These are phyloP conservation scores for Colletotrichum tamarilloi DNA, from an alignment of 2,329 filamentous ascomycete species.

Conservation along the genomic window DNA sequence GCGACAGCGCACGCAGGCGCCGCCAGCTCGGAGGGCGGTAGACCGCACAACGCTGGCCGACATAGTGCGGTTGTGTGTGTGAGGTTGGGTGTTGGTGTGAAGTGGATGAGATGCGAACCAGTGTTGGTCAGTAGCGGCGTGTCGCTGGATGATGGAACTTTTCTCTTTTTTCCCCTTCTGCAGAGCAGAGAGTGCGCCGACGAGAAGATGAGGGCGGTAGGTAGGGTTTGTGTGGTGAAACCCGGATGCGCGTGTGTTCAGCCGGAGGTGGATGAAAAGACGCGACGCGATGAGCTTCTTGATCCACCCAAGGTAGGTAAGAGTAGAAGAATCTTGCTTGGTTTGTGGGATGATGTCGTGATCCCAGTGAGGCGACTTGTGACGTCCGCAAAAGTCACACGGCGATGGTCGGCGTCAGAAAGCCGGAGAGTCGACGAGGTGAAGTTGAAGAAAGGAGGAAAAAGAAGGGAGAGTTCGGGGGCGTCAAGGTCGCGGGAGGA, in stretches of 20 bases:
- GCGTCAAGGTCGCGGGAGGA: constrained; percentile 25
- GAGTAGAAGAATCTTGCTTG: neutral
- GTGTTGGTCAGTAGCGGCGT: neutral
- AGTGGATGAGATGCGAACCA: neutral
- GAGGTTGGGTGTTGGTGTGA: neutral
- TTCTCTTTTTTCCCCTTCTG: neutral
- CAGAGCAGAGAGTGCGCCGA: constrained; percentile 8
- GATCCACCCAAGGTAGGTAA: neutral
- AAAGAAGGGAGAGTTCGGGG: constrained; percentile 27
- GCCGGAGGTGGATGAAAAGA: neutral
- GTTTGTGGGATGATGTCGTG: neutral
- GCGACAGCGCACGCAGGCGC: constrained; percentile 71
- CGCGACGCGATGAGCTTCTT: constrained; percentile 23
- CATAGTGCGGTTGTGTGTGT: constrained; percentile 46
- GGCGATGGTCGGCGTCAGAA: constrained; percentile 5
- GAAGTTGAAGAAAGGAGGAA: constrained; percentile 21
- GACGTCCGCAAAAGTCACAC: neutral
- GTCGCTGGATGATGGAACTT: neutral
- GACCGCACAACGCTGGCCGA: constrained; percentile 62
- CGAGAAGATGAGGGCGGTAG: neutral
- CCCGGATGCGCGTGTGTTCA: neutral
- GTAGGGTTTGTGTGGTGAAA: neutral
- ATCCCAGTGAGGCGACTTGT: neutral
- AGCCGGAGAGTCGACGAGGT: constrained; percentile 6
- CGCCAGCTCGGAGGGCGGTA: constrained; percentile 70